Base-by-base conservation (phyloP, 2,329 filamentous ascomycete genomes). In the Aspergillus floridensis region DNA sequence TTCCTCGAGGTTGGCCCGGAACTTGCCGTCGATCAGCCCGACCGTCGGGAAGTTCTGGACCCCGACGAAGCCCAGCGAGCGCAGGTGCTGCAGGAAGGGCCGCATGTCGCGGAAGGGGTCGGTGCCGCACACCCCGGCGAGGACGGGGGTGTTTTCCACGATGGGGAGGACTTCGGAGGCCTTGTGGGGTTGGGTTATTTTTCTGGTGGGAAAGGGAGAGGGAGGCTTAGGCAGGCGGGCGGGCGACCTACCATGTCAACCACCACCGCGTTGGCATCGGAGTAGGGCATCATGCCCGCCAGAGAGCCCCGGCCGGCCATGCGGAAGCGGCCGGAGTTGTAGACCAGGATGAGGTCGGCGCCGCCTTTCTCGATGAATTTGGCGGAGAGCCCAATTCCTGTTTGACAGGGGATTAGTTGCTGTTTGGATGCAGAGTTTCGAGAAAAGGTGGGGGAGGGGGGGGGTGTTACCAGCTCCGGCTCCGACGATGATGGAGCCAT, bases 1-100 rank as follows among this genome's bases (percentile, higher is more conserved):
- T 71, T 90, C 87, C 69, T 91, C 88, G 1, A 91, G 79, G 64
- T 88, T 87, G 22, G 80, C 79, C 12, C 88, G 81, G 69, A 91
- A 90, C 12, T 80, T 80, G 1, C 87, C 88, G 70, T 91, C 88
- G 38, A 90, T 86, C 22, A 91, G 76, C 0, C 88, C 88, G 1
- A 90, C 87, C 0, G 88, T 90, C 1, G 88, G 88, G 69, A 91
- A 91, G 66, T 91, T 91, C 71, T 91, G 88, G 14, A 90, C 81
- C 1, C 88, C 88, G 1, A 84, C 83, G 63, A 91, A 90, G 0
- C 88, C 88, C 16, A 88, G 72, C 1, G 81, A 80, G 57, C 82
- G 81, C 38, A 91, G 76, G 68, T 89, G 81, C 19, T 72, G 69
- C 16, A 90, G 77, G 66, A 91, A 90, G 5, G 73, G 68, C 2